Conservation (phyloP, 2,329 filamentous ascomycete genomes). For the Neofusicoccum ribis region DNA sequence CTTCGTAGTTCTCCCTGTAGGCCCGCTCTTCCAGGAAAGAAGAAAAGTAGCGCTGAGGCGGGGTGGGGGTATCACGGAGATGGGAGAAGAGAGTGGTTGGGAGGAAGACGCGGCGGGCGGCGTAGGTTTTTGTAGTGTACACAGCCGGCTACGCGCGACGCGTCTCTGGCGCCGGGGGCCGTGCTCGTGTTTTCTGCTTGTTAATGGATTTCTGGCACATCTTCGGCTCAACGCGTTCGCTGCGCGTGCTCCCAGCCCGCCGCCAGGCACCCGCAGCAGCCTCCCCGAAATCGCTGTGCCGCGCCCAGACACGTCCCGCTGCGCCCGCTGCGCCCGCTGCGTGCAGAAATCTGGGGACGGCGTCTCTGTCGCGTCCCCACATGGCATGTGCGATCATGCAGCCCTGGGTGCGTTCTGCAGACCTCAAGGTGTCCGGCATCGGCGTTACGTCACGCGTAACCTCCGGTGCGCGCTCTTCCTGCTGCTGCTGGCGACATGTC, state of each 20-base stretch:
- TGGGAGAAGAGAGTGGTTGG: conserved; percentile 2
- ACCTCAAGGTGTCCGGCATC: conserved; percentile 10
- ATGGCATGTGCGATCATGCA: background rate
- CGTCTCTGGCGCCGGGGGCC: conserved; percentile 13
- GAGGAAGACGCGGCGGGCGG: conserved; percentile 10
- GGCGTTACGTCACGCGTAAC: conserved; percentile 11
- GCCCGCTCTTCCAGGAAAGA: conserved; percentile 2
- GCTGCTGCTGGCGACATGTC: background rate
- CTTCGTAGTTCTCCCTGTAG: conserved; percentile 1
- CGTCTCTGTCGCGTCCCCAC: background rate
- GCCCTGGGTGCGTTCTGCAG: background rate
- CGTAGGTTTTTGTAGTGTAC: conserved; percentile 13
- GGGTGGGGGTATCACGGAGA: conserved; percentile 15
- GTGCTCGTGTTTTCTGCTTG: conserved; percentile 13
- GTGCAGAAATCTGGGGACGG: background rate
- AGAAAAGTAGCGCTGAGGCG: conserved; percentile 1
- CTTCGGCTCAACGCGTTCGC: background rate
- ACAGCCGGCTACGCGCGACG: conserved; percentile 1
- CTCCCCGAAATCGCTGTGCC: background rate
- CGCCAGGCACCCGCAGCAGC: background rate
- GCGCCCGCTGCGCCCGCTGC: background rate
- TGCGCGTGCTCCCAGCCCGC: background rate
- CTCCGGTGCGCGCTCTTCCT: background rate
- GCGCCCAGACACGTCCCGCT: background rate
- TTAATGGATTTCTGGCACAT: conserved; percentile 4